phyloP scores from a whole-genome alignment of 345 rosid genomes.

The Corymbia maculata region DNA sequence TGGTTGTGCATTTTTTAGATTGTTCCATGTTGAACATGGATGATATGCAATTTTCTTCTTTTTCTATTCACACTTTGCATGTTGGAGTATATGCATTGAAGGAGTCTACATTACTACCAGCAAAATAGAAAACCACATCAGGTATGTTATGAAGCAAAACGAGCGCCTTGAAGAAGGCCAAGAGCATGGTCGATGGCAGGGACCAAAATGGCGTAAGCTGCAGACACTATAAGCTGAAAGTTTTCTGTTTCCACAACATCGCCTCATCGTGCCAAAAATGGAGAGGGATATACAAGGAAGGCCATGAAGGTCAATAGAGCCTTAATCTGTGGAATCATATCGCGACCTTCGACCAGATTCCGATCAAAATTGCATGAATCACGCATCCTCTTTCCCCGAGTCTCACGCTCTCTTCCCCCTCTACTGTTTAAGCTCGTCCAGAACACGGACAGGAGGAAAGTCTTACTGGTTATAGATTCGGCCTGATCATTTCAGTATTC shows the following conservation, averaged over 20 bases:
- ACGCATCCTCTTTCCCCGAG: neutral
- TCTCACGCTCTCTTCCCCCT: neutral
- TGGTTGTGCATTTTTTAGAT: too few relatives aligned
- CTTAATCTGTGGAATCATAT: neutral
- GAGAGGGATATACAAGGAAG: too few relatives aligned
- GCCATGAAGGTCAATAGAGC: neutral
- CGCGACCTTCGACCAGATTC: too few relatives aligned
- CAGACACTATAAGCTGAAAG: neutral
- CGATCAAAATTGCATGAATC: neutral
- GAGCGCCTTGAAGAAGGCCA: neutral
- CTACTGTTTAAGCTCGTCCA: neutral
- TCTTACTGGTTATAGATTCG: neutral
- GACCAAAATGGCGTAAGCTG: too few relatives aligned
- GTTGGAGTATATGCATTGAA: too few relatives aligned
- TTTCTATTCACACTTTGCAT: too few relatives aligned
- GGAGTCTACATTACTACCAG: too few relatives aligned
- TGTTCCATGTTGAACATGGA: too few relatives aligned
- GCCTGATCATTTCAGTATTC: neutral
- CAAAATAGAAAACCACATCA: too few relatives aligned
- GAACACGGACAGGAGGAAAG: neutral
- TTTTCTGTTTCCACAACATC: too few relatives aligned
- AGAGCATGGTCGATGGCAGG: too few relatives aligned
- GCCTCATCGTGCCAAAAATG: neutral
- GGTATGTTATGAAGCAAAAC: neutral
- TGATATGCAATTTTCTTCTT: too few relatives aligned